A percentile compares a stretch with the other conserved stretches of the same genome.
Conservation (phyloP, 176 grass and related monocot species). For the Oryza rufipogon region DNA sequence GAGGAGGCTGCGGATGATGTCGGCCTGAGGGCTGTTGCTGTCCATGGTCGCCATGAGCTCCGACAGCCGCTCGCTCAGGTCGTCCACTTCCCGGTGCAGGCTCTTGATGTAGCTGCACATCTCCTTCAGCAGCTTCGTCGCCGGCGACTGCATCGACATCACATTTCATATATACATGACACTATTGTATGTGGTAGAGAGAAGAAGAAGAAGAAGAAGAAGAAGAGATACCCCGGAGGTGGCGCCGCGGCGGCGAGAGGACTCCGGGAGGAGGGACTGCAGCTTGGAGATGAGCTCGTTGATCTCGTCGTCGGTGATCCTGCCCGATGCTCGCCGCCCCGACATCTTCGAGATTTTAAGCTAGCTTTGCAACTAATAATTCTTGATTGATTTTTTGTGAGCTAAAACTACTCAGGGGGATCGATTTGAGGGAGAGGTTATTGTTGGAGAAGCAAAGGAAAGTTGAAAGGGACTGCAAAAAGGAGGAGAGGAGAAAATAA, state of each 20-base stretch:
- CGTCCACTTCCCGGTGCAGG: constrained; percentile 38
- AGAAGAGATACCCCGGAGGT: constrained; percentile 24
- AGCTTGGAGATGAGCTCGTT: constrained; percentile 83
- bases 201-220: too few relatives aligned
- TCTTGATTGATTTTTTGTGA: background rate
- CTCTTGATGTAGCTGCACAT: constrained; percentile 42
- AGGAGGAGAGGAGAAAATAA: background rate
- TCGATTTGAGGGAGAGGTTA: background rate
- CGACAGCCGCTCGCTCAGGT: constrained; percentile 38
- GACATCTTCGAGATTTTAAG: constrained; percentile 22
- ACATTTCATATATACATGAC: background rate
- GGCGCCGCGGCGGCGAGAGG: constrained; percentile 13
- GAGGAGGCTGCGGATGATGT: constrained; percentile 35
- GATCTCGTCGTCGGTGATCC: constrained; percentile 59
- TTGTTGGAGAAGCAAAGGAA: background rate
- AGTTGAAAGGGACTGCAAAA: constrained; percentile 29
- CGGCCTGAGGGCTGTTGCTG: constrained; percentile 34
- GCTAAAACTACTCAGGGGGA: background rate
- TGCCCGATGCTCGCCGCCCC: constrained; percentile 1
- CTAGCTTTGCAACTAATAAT: too few relatives aligned
- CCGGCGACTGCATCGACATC: constrained; percentile 12
- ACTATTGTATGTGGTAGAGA: background rate
- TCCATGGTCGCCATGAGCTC: constrained; percentile 46
- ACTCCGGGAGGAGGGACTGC: constrained; percentile 62
- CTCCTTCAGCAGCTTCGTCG: constrained; percentile 36